Percentiles rank a stretch among this genome's conserved stretches.
Evolutionary conservation across 257 asterid species (phyloP).

Genomic region (Solanum gracilifrons): DNA sequence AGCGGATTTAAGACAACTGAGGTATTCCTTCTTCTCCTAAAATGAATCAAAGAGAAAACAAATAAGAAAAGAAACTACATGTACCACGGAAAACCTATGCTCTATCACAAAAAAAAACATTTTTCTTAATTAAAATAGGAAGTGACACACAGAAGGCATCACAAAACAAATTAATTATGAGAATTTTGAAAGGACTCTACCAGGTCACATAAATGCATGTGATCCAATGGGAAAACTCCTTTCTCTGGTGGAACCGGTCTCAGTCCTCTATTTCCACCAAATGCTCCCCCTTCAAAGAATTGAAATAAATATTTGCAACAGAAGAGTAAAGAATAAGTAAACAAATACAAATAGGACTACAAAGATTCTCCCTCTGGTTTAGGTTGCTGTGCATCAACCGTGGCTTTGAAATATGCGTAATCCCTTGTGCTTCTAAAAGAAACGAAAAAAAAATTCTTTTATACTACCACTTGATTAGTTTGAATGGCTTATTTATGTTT

Average conservation of each 20-base stretch:
- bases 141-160: neutral
- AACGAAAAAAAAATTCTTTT: neutral
- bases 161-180: neutral
- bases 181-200: constrained; percentile 19
- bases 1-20: constrained; percentile 53
- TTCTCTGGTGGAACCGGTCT: constrained; percentile 94
- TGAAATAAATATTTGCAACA: neutral
- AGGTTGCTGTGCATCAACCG: neutral
- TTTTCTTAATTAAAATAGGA: neutral
- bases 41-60: neutral
- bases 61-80: neutral
- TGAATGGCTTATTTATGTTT: neutral
- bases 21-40: constrained; percentile 89
- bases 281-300: constrained; percentile 62
- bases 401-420: neutral
- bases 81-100: neutral
- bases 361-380: neutral
- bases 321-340: neutral
- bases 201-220: constrained; percentile 82
- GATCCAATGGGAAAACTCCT: constrained; percentile 93
- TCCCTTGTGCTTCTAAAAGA: neutral
- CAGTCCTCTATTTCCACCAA: constrained; percentile 96
- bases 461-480: neutral
- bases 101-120: neutral
- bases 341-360: neutral